Conservation (phyloP, 1,284 basidiomycete genomes). For the Stygiomarasmius scandens region DNA sequence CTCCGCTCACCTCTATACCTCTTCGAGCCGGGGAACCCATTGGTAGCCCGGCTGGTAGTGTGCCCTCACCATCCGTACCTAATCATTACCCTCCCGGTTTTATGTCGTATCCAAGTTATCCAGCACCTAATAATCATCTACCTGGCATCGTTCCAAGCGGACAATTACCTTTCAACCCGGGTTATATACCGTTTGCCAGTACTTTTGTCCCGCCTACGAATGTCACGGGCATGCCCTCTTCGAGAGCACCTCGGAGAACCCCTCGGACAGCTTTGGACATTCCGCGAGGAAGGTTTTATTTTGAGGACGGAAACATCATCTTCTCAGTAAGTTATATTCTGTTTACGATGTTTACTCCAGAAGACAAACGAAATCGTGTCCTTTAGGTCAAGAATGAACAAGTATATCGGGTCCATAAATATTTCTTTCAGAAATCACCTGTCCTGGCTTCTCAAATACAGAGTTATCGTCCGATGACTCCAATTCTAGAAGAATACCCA, state of each 20-base stretch:
- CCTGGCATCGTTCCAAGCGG: too few species aligned
- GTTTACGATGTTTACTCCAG: too few species aligned
- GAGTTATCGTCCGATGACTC: constrained; percentile 1
- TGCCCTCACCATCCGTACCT: background rate
- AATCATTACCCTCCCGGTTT: background rate
- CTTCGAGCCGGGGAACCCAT: background rate
- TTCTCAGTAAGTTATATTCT: background rate
- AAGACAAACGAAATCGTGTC: background rate
- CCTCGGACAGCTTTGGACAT: background rate
- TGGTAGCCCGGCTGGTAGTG: background rate
- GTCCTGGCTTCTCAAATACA: constrained; percentile 29
- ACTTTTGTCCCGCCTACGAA: too few species aligned
- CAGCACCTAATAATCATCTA: too few species aligned
- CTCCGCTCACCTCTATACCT: background rate
- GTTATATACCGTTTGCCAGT: background rate
- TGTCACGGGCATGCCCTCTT: too few species aligned
- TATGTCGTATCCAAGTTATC: background rate
- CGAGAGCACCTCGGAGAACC: too few species aligned
- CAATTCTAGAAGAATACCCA: constrained; percentile 14
- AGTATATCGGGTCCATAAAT: constrained; percentile 29
- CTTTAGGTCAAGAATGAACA: constrained; percentile 26
- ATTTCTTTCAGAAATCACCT: constrained; percentile 35
- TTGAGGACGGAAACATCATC: constrained; percentile 6
- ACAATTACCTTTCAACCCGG: background rate
- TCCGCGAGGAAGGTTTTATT: constrained; percentile 1